phyloP scores from a whole-genome alignment of 257 asterid species.

The Solanum peruvianum region DNA sequence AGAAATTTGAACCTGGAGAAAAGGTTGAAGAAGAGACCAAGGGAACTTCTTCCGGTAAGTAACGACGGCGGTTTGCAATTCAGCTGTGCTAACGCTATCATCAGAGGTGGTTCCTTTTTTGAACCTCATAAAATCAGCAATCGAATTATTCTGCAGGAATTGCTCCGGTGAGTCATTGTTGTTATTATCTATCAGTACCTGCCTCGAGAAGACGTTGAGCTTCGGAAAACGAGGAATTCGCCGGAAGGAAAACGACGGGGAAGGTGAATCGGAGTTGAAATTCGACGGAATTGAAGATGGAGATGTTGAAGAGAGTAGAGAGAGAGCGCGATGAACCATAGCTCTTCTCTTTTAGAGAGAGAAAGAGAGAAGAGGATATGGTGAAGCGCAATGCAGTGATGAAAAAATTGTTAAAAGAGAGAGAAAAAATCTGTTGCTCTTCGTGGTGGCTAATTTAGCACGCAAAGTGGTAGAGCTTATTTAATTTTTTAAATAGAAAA shows the following conservation, averaged over 20 bases:
- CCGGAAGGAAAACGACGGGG: not conserved
- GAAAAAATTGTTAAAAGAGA: not conserved
- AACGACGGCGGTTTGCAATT: constrained; percentile 88
- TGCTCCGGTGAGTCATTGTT: constrained; percentile 38
- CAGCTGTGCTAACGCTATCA: constrained; percentile 21
- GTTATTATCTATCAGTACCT: constrained; percentile 2
- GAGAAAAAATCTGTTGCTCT: not conserved
- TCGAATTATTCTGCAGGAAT: constrained; percentile 57
- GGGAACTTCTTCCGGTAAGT: constrained; percentile 83
- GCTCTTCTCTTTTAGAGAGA: constrained; percentile 7
- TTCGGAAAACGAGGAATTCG: constrained; percentile 16
- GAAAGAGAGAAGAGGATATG: constrained; percentile 1
- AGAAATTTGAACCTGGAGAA: constrained; percentile 45
- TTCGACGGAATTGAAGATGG: constrained; percentile 28
- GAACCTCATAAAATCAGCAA: constrained; percentile 95
- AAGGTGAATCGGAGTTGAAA: constrained; percentile 24
- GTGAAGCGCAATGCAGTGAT: not conserved
- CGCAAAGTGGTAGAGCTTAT: not conserved
- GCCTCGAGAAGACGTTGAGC: constrained; percentile 21
- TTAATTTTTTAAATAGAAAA: not conserved
- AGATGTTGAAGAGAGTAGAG: constrained; percentile 34
- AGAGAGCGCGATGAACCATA: constrained; percentile 42
- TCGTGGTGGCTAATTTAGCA: not conserved
- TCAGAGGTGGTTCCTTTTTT: constrained; percentile 15
- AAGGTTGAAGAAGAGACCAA: constrained; percentile 81